These are phyloP conservation scores for Mollisia scopiformis DNA, from an alignment of 2,329 filamentous ascomycete genomes.

Conservation along the genomic window DNA sequence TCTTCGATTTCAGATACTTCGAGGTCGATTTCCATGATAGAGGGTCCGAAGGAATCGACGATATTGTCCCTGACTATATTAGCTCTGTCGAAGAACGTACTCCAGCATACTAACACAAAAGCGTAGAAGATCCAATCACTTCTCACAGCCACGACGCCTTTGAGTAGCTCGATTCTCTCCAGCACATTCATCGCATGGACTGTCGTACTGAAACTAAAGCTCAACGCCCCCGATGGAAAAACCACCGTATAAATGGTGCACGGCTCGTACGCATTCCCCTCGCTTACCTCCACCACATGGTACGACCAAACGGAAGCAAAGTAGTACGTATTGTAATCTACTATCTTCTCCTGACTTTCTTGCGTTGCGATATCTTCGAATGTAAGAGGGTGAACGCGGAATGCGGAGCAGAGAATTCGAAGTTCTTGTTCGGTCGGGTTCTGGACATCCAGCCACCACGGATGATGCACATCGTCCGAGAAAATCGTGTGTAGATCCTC, in stretches of 20 bases:
- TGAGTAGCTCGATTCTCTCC: conserved; percentile 83
- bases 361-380: conserved; percentile 93
- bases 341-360: conserved; percentile 94
- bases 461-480: neutral
- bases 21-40: conserved; percentile 81
- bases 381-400: conserved; percentile 89
- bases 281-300: conserved; percentile 64
- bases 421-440: conserved; percentile 87
- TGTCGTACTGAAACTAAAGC: conserved; percentile 86
- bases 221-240: conserved; percentile 88
- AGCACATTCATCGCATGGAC: conserved; percentile 84
- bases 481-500: conserved; percentile 3
- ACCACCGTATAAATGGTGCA: conserved; percentile 95
- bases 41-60: conserved; percentile 88
- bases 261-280: conserved; percentile 64
- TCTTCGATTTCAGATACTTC: conserved; percentile 93
- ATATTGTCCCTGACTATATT: conserved; percentile 74
- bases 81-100: neutral
- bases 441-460: conserved; percentile 92
- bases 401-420: conserved; percentile 85
- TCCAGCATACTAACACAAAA: conserved; percentile 69
- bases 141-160: conserved; percentile 89
- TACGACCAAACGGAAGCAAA: conserved; percentile 96
- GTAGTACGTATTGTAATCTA: conserved; percentile 93
- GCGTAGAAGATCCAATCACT: conserved; percentile 99